Evolutionary conservation across 2,329 filamentous ascomycete species (phyloP).

Genomic region (Pestalotiopsis sp.): DNA sequence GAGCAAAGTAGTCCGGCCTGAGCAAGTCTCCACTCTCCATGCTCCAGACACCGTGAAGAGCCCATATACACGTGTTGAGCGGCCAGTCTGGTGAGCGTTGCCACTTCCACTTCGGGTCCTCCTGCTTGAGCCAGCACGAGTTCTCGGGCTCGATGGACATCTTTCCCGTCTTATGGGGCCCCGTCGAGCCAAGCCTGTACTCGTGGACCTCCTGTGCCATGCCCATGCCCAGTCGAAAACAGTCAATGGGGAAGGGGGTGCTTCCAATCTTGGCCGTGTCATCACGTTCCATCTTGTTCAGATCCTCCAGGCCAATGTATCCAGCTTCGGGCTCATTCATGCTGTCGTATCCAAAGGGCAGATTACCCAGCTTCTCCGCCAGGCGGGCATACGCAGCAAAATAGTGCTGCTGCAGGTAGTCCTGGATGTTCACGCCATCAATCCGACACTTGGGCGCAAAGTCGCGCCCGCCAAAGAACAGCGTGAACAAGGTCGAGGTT

Average conservation of each 20-base stretch:
- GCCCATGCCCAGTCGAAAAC: slow-evolving; percentile 24
- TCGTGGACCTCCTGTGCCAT: slow-evolving; percentile 19
- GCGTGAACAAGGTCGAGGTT: slow-evolving; percentile 21
- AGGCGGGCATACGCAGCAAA: slow-evolving; percentile 22
- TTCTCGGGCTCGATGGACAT: slow-evolving; percentile 17
- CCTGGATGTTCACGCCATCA: slow-evolving; percentile 26
- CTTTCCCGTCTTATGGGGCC: slow-evolving; percentile 22
- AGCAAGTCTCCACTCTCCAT: slow-evolving; percentile 19
- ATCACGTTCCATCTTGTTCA: slow-evolving; percentile 19
- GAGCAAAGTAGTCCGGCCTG: slow-evolving; percentile 21
- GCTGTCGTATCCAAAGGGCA: slow-evolving; percentile 25
- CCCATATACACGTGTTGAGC: slow-evolving; percentile 25
- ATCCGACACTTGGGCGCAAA: slow-evolving; percentile 24
- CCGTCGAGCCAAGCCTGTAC: slow-evolving; percentile 23
- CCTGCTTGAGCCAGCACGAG: slow-evolving; percentile 22
- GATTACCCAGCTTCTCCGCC: slow-evolving; percentile 18
- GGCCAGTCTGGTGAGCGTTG: slow-evolving; percentile 18
- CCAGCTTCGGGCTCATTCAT: slow-evolving; percentile 28
- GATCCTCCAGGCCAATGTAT: slow-evolving; percentile 21
- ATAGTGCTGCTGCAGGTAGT: slow-evolving; percentile 26
- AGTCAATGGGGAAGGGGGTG: slow-evolving; percentile 22
- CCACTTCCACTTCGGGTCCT: slow-evolving; percentile 24
- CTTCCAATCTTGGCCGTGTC: slow-evolving; percentile 24
- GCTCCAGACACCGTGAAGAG: slow-evolving; percentile 26
- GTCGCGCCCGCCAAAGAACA: slow-evolving; percentile 24